phyloP scores from a whole-genome alignment of 306 rosid genomes.

The Cyamopsis tetragonoloba region DNA sequence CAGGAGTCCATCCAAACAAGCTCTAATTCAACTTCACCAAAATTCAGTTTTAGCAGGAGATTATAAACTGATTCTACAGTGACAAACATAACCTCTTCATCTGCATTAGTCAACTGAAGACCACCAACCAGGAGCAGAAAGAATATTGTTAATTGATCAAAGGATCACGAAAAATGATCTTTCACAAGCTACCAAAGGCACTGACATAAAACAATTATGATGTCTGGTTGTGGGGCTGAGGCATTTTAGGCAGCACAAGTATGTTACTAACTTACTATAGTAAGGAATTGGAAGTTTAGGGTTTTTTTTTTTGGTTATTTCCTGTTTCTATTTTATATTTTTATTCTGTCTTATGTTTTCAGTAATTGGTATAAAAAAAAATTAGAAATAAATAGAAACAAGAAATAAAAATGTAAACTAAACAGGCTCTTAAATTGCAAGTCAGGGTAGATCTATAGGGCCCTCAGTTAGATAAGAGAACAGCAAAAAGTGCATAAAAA shows the following conservation, averaged over 20 bases:
- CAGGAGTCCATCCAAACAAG: too few species aligned
- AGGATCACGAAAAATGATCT: background rate
- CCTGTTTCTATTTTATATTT: too few species aligned
- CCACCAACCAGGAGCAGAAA: background rate
- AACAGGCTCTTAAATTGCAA: too few species aligned
- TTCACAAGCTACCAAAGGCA: constrained; percentile 7
- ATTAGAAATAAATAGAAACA: too few species aligned
- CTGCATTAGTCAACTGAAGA: constrained; percentile 20
- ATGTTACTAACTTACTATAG: constrained; percentile 12
- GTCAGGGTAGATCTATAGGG: background rate
- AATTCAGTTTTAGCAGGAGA: background rate
- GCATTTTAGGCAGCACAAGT: background rate
- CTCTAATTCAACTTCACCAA: background rate
- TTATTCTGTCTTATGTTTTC: too few species aligned
- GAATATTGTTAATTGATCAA: background rate
- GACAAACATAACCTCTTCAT: constrained; percentile 11
- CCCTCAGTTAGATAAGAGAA: background rate
- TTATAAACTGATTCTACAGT: background rate
- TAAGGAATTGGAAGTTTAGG: background rate
- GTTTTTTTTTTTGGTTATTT: too few species aligned
- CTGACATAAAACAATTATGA: background rate
- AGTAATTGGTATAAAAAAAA: too few species aligned
- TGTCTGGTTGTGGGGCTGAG: background rate
- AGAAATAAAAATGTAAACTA: too few species aligned
- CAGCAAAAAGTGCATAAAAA: background rate